A percentile compares a stretch with the other conserved stretches of the same genome.
These are phyloP conservation scores for Nakaseomyces glabratus DNA, from an alignment of 1,139 yeast genomes.

Conservation along the genomic window DNA sequence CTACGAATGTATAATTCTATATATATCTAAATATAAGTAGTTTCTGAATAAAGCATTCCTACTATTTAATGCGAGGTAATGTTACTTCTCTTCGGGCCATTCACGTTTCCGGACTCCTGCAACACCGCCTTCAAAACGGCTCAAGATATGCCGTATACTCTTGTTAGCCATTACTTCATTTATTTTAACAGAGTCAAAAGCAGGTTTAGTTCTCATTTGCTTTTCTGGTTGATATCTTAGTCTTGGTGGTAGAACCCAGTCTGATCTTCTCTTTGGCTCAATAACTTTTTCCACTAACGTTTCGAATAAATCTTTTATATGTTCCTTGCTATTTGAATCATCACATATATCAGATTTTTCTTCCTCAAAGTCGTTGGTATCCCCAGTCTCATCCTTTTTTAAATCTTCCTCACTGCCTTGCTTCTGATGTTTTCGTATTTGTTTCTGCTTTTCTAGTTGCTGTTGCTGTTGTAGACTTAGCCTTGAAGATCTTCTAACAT, in stretches of 20 bases:
- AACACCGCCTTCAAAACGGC: slow-evolving; percentile 30
- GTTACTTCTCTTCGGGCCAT: too few species aligned
- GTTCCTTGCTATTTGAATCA: slow-evolving; percentile 7
- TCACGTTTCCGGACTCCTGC: slow-evolving; percentile 28
- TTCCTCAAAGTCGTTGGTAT: too few species aligned
- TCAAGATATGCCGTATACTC: slow-evolving; percentile 22
- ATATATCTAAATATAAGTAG: slow-evolving; percentile 49
- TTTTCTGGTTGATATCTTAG: slow-evolving; percentile 28
- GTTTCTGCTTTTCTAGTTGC: slow-evolving; percentile 10
- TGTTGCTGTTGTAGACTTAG: slow-evolving; percentile 10
- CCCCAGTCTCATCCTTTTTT: slow-evolving; percentile 1
- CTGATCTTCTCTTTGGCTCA: slow-evolving; percentile 30
- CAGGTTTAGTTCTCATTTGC: slow-evolving; percentile 27
- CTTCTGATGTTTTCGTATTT: slow-evolving; percentile 4
- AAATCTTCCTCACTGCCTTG: not conserved
- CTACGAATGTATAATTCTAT: too few species aligned
- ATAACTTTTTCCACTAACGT: slow-evolving; percentile 24
- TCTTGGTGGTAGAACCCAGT: slow-evolving; percentile 29
- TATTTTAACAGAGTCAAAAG: slow-evolving; percentile 24
- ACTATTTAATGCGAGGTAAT: too few species aligned
- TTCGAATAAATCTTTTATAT: slow-evolving; percentile 24
- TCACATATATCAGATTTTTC: slow-evolving; percentile 6
- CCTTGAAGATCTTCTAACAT: slow-evolving; percentile 5
- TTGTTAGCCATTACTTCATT: slow-evolving; percentile 25
- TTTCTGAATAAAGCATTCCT: too few species aligned